Percentiles rank a stretch among this genome's conserved stretches.
Evolutionary conservation across 23 red algal species (phyloP).

Genomic region (Cyanidium caldarium): DNA sequence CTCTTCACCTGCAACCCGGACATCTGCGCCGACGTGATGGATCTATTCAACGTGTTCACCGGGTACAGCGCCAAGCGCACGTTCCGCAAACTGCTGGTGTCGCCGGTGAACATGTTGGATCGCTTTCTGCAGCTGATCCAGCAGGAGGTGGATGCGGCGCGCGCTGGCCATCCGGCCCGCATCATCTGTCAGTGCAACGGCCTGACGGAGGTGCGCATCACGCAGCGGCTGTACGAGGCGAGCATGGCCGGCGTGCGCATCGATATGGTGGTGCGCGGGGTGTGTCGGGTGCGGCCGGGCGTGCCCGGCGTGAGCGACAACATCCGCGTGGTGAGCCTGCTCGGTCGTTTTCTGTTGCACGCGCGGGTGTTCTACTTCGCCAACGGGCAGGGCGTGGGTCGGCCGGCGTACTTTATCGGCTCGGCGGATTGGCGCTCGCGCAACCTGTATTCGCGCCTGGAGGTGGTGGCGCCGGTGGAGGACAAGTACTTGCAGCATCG

Average conservation of each 20-base stretch:
- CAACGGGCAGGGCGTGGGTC: conserved; percentile 17
- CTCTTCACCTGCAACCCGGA: conserved; percentile 57
- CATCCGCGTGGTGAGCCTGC: conserved; percentile 65
- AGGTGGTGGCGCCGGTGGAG: conserved; percentile 66
- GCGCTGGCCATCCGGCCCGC: conserved; percentile 38
- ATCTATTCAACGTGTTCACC: conserved; percentile 81
- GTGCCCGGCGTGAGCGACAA: conserved; percentile 64
- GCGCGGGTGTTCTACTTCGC: conserved; percentile 74
- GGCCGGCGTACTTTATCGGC: conserved; percentile 67
- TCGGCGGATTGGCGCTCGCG: conserved; percentile 87
- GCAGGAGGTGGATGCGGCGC: conserved; percentile 57
- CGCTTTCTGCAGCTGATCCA: conserved; percentile 53
- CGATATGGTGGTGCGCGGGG: conserved; percentile 63
- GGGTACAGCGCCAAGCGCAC: conserved; percentile 49
- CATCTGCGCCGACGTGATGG: conserved; percentile 73
- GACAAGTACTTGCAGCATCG: conserved; percentile 47
- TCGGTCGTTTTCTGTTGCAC: conserved; percentile 80
- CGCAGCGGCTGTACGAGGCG: conserved; percentile 61
- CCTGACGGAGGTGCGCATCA: conserved; percentile 55
- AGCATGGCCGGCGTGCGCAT: conserved; percentile 63
- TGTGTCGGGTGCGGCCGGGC: conserved; percentile 67
- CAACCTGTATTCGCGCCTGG: conserved; percentile 49
- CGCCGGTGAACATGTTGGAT: conserved; percentile 72
- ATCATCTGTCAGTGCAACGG: conserved; percentile 89
- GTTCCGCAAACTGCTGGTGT: conserved; percentile 51